Evolutionary conservation across 768 basidiomycete genomes (phyloP).

Genomic region (Calocera cornea): DNA sequence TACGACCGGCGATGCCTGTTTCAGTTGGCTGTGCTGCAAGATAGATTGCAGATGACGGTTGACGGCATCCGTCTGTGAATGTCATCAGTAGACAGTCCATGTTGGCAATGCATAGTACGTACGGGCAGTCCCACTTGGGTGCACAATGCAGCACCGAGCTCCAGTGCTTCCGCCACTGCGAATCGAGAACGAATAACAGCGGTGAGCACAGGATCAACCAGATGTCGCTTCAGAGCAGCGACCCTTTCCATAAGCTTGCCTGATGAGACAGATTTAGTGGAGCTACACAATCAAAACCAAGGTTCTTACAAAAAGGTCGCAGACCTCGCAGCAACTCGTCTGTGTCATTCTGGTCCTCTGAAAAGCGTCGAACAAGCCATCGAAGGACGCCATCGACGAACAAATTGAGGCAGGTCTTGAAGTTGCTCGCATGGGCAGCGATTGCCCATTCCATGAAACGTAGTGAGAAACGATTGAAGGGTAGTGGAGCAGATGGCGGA

Average conservation of each 20-base stretch:
- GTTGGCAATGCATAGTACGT: slow-evolving; percentile 12
- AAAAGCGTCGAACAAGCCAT: slow-evolving; percentile 39
- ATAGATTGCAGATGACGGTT: slow-evolving; percentile 66
- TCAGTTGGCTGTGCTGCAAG: slow-evolving; percentile 53
- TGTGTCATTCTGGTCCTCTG: slow-evolving; percentile 21
- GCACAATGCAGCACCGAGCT: slow-evolving; percentile 33
- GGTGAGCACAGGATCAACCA: slow-evolving; percentile 59
- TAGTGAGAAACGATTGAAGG: neutral
- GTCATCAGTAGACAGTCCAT: neutral
- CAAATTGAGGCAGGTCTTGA: slow-evolving; percentile 15
- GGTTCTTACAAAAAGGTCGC: slow-evolving; percentile 12
- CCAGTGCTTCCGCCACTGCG: slow-evolving; percentile 20
- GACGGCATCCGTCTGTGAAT: slow-evolving; percentile 44
- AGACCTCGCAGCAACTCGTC: slow-evolving; percentile 8
- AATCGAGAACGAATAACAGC: slow-evolving; percentile 51
- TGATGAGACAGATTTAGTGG: neutral
- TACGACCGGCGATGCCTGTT: slow-evolving; percentile 11
- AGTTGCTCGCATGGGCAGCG: neutral
- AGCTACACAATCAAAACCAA: neutral
- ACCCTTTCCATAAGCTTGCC: slow-evolving; percentile 7
- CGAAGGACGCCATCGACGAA: slow-evolving; percentile 38
- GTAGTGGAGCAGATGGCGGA: neutral
- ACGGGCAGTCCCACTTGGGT: slow-evolving; percentile 49
- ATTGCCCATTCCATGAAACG: neutral
- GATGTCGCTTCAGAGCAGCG: slow-evolving; percentile 36